Conservation (phyloP, 805 yeast genomes). For the Metschnikowia picachoensis region DNA sequence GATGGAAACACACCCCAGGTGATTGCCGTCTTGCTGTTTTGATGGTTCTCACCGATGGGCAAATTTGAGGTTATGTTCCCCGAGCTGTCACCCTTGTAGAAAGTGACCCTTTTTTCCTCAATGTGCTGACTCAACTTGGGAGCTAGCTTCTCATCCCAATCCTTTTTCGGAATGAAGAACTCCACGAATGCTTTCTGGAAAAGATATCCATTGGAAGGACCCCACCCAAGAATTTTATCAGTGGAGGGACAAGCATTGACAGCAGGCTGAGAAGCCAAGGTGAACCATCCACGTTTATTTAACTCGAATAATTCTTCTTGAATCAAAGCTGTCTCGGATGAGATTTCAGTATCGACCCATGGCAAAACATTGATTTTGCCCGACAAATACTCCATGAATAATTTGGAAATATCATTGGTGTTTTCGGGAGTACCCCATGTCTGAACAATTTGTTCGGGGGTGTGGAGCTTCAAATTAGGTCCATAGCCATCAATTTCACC, state of each 20-base stretch:
- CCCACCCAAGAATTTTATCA: constrained; percentile 97
- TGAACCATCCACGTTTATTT: constrained; percentile 71
- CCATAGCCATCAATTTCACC: constrained; percentile 99
- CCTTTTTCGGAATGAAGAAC: constrained; percentile 67
- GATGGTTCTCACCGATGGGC: constrained; percentile 30
- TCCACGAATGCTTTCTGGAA: constrained; percentile 92
- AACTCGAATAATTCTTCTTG: constrained; percentile 85
- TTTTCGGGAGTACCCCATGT: constrained; percentile 79
- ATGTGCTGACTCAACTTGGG: constrained; percentile 43
- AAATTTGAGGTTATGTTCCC: constrained; percentile 62
- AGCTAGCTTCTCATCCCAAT: constrained; percentile 58
- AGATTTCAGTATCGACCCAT: constrained; percentile 84
- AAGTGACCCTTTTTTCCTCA: constrained; percentile 54
- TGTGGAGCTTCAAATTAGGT: constrained; percentile 74
- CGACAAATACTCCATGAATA: constrained; percentile 70
- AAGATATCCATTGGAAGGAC: constrained; percentile 82
- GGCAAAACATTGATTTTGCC: constrained; percentile 78
- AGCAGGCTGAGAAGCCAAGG: constrained; percentile 96
- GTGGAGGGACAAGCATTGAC: constrained; percentile 71
- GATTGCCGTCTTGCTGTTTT: constrained; percentile 65
- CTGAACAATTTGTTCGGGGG: constrained; percentile 57
- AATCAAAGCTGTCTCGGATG: constrained; percentile 86
- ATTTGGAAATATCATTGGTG: constrained; percentile 53
- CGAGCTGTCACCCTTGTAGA: constrained; percentile 64
- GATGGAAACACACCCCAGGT: constrained; percentile 98